Base-by-base conservation (phyloP, 2,329 filamentous ascomycete genomes). In the Xylaria sp. region DNA sequence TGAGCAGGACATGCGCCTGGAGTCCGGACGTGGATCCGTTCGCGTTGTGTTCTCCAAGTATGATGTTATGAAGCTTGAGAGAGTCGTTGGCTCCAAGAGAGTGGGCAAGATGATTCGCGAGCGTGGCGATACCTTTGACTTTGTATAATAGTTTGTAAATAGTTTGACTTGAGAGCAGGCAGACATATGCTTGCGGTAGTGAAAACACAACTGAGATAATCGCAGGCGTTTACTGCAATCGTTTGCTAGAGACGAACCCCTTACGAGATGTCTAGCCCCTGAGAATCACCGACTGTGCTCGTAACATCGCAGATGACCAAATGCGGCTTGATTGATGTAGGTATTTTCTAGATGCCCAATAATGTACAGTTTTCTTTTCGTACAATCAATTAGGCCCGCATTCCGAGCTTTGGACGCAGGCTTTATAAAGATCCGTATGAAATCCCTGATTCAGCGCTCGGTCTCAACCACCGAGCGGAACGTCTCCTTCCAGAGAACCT, bases 121-220 rank as follows among this genome's bases (percentile, higher is more conserved):
- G 68, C 86, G 84, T 70, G 87, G 87, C 2, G 93, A 97, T 82
- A 94, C 90, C 0, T 99, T 97, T 83, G 92, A 96, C 71, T 97
- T 97, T 80, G 80, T 96, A 62, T 96, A 83, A 70, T 23, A 18
- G 39, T 13, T 18, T 35, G 4, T n/a, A 13, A 54, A 39, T 10
- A 18, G 4, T 34, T 9, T 55, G 44, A 46, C 6, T 30, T 13
- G 9, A 50, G 8, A 30, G 13, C 18, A 42, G 37, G 9, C 9
- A 42, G 5, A 16, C 2, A 4, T 4, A 49, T 34, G 34, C 34
- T 30, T 8, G 34, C 52, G 59, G 59, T 60, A 58, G 23, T 30
- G 5, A 30, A 30, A 30, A 5, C 23, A 54, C 56, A 54, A 23
- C 18, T 59, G 37, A 46, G 34, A 30, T 34, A 35, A 19, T 53